Evolutionary conservation across 192 early-diverging fungal genomes (phyloP), one percentile per base, ranked within the genome.

Genomic region (Umbelopsis sp.): DNA sequence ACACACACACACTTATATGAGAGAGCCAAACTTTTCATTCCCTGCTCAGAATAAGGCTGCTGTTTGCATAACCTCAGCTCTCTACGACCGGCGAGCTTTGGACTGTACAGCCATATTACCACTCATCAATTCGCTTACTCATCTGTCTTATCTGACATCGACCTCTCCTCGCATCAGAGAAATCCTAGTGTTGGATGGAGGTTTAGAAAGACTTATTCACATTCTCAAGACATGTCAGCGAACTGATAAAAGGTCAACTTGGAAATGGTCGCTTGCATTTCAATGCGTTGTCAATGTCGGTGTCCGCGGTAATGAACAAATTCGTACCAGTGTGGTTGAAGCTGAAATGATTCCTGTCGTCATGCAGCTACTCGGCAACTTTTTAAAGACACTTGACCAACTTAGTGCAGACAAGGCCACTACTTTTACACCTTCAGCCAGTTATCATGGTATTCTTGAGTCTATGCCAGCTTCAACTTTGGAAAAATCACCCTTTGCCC

Each of bases 1-100:
- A 38, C 36, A 6, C 8, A 38, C 8, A 38, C 36, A 38, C 36
- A 38, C 36, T 38, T 38, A 38, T 66, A 93, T 92, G 92, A 88
- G 93, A 72, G 90, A 94, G 81, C 90, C 91, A 70, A 94, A 94
- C 80, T 89, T 93, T 74, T 90, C 86, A 53, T 94, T 92, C 76
- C 93, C 92, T 59, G 78, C 85, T 38, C 87, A 86, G 70, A 94
- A 91, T 82, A 91, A 89, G 81, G 92, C 93, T 31, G 88, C 88
- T 38, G 89, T 94, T 41, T 91, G 90, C 54, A 93, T 94, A 69
- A 91, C 91, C 17, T 89, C 89, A 17, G 87, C 90, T 17, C 88
- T 92, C 66, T 98, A 96, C 80, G 96, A 98, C 83, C 90, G 96
- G 74, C 90, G 96, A 71, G 96, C 95, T 29, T 86, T 98, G 11